Base-by-base conservation (phyloP, 2,329 filamentous ascomycete species). In the Sclerotinia glacialis region DNA sequence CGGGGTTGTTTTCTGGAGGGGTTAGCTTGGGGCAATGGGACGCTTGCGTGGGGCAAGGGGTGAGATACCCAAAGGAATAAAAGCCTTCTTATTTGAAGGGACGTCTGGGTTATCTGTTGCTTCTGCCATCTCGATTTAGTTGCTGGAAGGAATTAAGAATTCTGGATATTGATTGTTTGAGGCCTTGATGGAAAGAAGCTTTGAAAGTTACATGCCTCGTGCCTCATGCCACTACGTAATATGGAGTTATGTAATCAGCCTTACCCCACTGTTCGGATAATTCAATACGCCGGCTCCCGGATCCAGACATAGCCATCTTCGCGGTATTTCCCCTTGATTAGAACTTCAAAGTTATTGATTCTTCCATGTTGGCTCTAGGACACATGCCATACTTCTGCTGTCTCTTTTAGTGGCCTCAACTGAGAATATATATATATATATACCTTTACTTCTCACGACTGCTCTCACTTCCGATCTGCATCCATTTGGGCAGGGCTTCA, bases 1-100 rank as follows among this genome's bases (percentile, higher is more conserved):
- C 88, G 0, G 95, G 94, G 81, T 97, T 97, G 73, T 86, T 86
- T 75, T 89, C 86, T 76, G 28, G 83, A 84, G 72, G 11, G 47
- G 21, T 59, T 55, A 60, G 64, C 31, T 60, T 49, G 21, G 16
- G 21, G 18, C 49, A 11, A 56, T 34, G 31, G 23, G 16, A 14
- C n/a, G 31, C 16, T 5, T 40, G 7, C 11, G 9, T 11, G 12
- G 28, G 12, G 21, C 3, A 21, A 5, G 23, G 47, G 31, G 52
- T 28, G 59, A 21, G 26, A 21, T 71, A 77, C 75, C 75, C 16
- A 77, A 68, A 37, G 75, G 75, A 31, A 77, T 71, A 58, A 77
- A 77, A 18, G 74, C 72, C 65, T 77, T 77, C 6, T 69, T 68
- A 37, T 56, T 61, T 50, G 70, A 72, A 8, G 75, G 73, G 1